phyloP scores from a whole-genome alignment of 345 rosid species.

The Eucalyptus cloeziana region DNA sequence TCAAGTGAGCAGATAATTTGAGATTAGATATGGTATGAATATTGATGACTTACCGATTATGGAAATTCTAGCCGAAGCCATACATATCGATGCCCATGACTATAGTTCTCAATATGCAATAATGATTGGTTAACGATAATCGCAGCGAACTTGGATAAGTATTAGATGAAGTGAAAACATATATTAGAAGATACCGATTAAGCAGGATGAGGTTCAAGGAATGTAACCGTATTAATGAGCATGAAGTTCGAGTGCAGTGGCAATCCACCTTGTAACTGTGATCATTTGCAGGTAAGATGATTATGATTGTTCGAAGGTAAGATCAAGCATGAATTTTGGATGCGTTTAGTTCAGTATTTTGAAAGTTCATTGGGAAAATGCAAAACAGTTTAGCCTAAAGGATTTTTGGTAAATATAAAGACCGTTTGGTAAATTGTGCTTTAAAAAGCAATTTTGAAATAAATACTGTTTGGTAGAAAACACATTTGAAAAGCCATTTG shows the following conservation, averaged over 20 bases:
- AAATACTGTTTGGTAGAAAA: too few species aligned
- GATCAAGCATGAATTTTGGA: rapidly evolving
- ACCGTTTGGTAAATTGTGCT: rapidly evolving
- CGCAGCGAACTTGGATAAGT: neutral
- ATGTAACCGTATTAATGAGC: neutral
- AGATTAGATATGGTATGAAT: too few species aligned
- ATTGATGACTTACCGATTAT: neutral
- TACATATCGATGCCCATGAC: neutral
- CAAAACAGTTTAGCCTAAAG: too few species aligned
- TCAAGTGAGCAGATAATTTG: neutral
- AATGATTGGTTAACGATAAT: neutral
- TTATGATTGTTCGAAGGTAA: too few species aligned
- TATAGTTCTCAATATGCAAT: neutral
- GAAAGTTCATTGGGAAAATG: rapidly evolving
- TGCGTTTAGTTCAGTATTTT: too few species aligned
- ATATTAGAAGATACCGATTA: neutral
- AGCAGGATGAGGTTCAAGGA: neutral
- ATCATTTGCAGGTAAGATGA: too few species aligned
- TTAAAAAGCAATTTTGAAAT: too few species aligned
- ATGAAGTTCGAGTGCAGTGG: neutral
- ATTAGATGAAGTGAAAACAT: neutral
- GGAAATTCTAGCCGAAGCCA: neutral
- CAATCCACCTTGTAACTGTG: too few species aligned
- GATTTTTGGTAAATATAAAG: too few species aligned
- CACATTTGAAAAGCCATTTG: too few species aligned